Evolutionary conservation across 1,139 yeast species (phyloP).

Genomic region (Geotrichum citri-aurantii): DNA sequence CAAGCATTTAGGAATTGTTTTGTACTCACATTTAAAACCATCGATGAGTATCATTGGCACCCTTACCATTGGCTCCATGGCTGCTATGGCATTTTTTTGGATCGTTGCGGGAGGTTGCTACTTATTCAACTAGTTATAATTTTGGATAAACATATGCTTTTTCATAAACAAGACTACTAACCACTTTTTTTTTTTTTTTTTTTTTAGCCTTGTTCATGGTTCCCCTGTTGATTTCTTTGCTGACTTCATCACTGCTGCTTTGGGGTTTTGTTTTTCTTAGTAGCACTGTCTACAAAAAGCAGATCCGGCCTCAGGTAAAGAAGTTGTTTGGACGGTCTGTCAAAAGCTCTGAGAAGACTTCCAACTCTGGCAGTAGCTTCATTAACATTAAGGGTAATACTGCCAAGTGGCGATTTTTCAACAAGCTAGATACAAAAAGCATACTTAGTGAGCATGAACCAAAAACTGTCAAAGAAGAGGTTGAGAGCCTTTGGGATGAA

Average conservation of each 20-base stretch:
- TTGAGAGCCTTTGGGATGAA: not conserved
- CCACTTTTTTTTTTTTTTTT: too few species aligned
- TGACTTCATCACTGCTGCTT: not conserved
- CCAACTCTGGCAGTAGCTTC: not conserved
- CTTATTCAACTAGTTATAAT: not conserved
- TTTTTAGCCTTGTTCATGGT: not conserved
- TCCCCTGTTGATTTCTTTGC: constrained; percentile 1
- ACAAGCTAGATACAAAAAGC: not conserved
- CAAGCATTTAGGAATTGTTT: not conserved
- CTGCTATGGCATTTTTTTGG: constrained; percentile 2
- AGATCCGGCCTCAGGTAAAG: not conserved
- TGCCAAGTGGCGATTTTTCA: constrained; percentile 8
- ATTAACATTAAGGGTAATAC: constrained; percentile 5
- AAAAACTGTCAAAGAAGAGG: not conserved
- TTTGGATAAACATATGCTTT: not conserved
- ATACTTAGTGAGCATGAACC: constrained; percentile 3
- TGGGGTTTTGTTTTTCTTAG: not conserved
- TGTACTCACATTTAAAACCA: not conserved
- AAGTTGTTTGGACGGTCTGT: not conserved
- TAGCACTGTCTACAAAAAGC: not conserved
- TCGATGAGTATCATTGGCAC: not conserved
- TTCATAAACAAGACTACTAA: not conserved
- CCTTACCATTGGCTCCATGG: not conserved
- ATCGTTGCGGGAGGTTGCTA: not conserved
- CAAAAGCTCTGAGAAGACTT: not conserved